Conservation (phyloP, 2,329 filamentous ascomycete genomes). For the Setomelanomma holmii region DNA sequence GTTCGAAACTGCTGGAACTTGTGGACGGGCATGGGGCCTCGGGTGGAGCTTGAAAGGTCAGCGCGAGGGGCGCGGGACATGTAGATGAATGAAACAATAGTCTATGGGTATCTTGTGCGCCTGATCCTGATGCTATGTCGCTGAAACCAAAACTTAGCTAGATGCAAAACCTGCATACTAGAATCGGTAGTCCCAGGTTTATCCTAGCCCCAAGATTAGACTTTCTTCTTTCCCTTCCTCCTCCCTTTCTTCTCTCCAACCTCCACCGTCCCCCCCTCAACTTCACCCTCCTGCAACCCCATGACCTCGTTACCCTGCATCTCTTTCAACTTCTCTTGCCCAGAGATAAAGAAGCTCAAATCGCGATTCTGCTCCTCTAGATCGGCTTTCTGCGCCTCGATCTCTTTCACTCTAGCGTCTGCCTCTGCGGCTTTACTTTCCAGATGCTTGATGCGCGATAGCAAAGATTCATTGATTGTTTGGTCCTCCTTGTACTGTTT, state of each 20-base stretch:
- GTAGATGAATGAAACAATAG: too few relatives aligned
- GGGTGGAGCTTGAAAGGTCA: too few relatives aligned
- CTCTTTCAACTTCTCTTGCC: conserved; percentile 79
- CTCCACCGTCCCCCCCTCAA: conserved; percentile 51
- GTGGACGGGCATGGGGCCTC: too few relatives aligned
- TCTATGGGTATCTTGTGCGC: background rate
- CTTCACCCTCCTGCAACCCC: conserved; percentile 67
- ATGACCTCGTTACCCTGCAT: conserved; percentile 75
- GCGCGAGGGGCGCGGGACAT: too few relatives aligned
- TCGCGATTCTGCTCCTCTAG: conserved; percentile 87
- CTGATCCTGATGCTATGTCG: background rate
- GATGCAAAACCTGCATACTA: background rate
- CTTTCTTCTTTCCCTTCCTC: conserved; percentile 38
- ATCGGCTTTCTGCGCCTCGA: conserved; percentile 68
- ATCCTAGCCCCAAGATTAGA: conserved; percentile 3
- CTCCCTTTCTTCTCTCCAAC: conserved; percentile 33
- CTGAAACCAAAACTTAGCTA: background rate
- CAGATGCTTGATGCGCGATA: conserved; percentile 80
- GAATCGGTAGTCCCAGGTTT: background rate
- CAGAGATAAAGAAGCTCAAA: conserved; percentile 84
- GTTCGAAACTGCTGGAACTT: too few relatives aligned
- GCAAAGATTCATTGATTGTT: conserved; percentile 77
- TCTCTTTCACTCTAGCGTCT: conserved; percentile 53
- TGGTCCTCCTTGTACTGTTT: conserved; percentile 87
- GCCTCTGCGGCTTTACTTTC: conserved; percentile 65